Conservation (phyloP, 257 asterid genomes). For the Jacaranda copaia region DNA sequence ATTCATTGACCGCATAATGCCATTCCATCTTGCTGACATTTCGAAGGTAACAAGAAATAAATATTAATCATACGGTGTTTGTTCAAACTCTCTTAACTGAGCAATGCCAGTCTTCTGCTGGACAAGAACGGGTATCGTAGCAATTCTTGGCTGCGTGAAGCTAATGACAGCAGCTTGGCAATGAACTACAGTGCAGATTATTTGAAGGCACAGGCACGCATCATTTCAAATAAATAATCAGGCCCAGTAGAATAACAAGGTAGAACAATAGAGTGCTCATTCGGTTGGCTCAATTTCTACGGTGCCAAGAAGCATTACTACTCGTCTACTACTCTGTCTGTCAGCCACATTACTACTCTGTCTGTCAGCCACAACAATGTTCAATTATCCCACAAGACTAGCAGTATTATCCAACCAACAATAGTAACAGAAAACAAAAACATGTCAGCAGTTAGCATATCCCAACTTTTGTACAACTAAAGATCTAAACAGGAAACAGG, state of each 20-base stretch:
- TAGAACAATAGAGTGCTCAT: not conserved
- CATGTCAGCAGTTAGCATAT: not conserved
- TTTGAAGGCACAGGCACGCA: not conserved
- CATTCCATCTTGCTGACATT: no score
- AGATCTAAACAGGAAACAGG: conserved; percentile 8
- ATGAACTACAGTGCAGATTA: no score
- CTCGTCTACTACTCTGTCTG: no score
- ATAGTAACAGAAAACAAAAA: not conserved
- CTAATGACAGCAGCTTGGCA: no score
- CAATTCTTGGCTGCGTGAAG: no score
- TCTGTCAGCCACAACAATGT: not conserved
- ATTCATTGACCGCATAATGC: no score
- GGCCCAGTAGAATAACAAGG: not conserved
- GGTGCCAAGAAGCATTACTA: not conserved
- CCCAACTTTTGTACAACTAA: conserved; percentile 26
- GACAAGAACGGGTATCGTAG: no score
- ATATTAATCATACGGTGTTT: no score
- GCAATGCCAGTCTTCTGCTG: no score
- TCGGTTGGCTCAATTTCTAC: not conserved
- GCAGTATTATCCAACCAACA: not conserved
- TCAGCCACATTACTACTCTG: not conserved
- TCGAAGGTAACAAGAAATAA: no score
- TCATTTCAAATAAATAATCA: not conserved
- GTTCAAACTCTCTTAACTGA: no score
- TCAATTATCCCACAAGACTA: not conserved